Base-by-base conservation (phyloP, 2,329 filamentous ascomycete species). In the Delphinella strobiligena region DNA sequence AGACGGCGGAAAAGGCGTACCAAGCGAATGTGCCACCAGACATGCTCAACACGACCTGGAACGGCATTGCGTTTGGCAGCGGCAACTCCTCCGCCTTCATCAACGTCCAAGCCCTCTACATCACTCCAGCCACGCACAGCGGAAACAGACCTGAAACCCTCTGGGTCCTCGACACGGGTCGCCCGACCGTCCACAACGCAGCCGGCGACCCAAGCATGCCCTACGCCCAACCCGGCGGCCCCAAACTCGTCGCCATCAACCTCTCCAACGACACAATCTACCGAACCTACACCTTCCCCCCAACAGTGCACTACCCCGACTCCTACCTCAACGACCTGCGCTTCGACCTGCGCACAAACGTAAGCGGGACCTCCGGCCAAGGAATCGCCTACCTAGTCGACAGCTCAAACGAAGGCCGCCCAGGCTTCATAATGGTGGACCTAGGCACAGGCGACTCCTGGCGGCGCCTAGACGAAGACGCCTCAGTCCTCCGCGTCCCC, bases 251-350 rank as follows among this genome's bases (percentile, higher is more conserved):
- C 9, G 61, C 61, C 3, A 59, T 68, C 34, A 55, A 60, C 27
- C 51, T 68, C 4, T 48, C 54, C 8, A 64, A 61, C 45, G 52
- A 67, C 47, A 56, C 54, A 5, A 60, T 65, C 37, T 58, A 55
- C 38, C 46, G 49, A 34, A 64, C 60, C 1, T 66, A 61, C 47
- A 67, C 62, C 1, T 61, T 68, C 41, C 61, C 64, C 0, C 24
- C 57, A 0, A 53, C 47, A 4, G 63, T 67, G 3, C 61, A 66
- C 45, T 67, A 59, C 43, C 63, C 63, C 2, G 64, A 67, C 47
- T 61, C 57, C 19, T 69, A 66, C 50, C 58, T 68, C 47, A 67
- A 67, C 43, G 65, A 68, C 42, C 40, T 68, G 2, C 61, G 64
- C 18, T 67, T 68, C 50, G 64, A 68, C 46, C 54, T 68, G 24